phyloP scores from a whole-genome alignment of 192 early-diverging fungal species.

The Gryganskiella cystojenkinii region DNA sequence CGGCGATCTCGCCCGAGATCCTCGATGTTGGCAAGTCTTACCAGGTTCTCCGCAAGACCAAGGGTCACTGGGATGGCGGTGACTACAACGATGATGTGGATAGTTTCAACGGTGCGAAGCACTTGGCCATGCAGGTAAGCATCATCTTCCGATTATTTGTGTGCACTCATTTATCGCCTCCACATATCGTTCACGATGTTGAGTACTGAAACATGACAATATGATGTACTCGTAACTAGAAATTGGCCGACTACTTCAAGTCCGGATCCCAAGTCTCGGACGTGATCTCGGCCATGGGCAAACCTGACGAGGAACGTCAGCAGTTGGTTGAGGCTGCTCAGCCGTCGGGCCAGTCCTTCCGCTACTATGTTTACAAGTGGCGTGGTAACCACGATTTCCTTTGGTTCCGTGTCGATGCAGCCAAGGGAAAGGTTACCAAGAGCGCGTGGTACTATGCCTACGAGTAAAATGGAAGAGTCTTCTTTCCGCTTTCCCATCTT shows the following conservation, averaged over 20 bases:
- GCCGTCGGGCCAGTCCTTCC: constrained; percentile 12
- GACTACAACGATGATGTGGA: constrained; percentile 37
- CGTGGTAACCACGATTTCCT: constrained; percentile 33
- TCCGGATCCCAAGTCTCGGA: not conserved
- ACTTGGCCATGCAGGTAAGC: constrained; percentile 43
- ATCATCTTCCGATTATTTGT: not conserved
- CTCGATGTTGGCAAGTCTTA: constrained; percentile 27
- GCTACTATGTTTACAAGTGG: constrained; percentile 28
- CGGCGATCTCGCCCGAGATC: not conserved
- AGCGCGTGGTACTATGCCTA: constrained; percentile 17
- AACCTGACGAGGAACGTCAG: constrained; percentile 5
- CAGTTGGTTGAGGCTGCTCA: constrained; percentile 5
- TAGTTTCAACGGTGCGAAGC: constrained; percentile 44
- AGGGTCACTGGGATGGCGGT: constrained; percentile 42
- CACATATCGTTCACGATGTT: no score
- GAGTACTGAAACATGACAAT: no score
- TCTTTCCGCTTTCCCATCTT: no score
- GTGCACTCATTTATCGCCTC: not conserved
- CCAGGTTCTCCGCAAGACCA: constrained; percentile 35
- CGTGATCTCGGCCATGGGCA: constrained; percentile 14
- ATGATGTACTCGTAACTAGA: no score
- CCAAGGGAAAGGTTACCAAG: not conserved
- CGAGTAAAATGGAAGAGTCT: no score
- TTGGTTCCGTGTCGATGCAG: constrained; percentile 25
- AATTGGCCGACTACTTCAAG: constrained; percentile 7